Evolutionary conservation across 306 rosid genomes (phyloP).

Genomic region (Biancaea sappan): DNA sequence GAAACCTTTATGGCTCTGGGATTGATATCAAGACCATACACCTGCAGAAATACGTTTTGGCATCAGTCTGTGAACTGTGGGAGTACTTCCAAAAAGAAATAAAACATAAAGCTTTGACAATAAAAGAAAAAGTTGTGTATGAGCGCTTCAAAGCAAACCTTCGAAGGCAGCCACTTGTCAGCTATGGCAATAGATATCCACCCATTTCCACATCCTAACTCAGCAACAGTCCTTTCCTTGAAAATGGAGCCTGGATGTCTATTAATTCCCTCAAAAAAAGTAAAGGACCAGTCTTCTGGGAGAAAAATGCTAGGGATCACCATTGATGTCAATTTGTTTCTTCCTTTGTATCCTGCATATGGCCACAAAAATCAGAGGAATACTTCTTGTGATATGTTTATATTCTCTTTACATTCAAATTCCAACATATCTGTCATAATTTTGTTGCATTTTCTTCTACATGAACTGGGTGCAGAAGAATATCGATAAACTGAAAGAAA

Average conservation of each 20-base stretch:
- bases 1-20: slow-evolving; percentile 72
- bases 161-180: slow-evolving; percentile 88
- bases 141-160: slow-evolving; percentile 50
- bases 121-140: not conserved
- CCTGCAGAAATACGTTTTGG: slow-evolving; percentile 48
- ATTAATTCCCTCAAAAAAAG: slow-evolving; percentile 90
- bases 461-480: not conserved
- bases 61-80: slow-evolving; percentile 2
- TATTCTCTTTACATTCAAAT: not conserved
- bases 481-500: not conserved
- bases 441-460: not conserved
- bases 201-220: slow-evolving; percentile 99
- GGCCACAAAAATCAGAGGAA: slow-evolving; percentile 10
- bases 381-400: not conserved
- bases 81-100: not conserved
- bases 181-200: slow-evolving; percentile 99
- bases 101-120: not conserved
- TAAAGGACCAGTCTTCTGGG: slow-evolving; percentile 97
- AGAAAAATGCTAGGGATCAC: slow-evolving; percentile 95
- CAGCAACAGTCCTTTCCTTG: slow-evolving; percentile 78
- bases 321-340: slow-evolving; percentile 86
- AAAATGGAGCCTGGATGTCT: slow-evolving; percentile 84
- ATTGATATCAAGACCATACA: slow-evolving; percentile 72
- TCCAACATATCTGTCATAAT: not conserved
- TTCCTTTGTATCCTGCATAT: slow-evolving; percentile 71